Conservation (phyloP, 163 green algal species). For the Prototheca stagnorum region DNA sequence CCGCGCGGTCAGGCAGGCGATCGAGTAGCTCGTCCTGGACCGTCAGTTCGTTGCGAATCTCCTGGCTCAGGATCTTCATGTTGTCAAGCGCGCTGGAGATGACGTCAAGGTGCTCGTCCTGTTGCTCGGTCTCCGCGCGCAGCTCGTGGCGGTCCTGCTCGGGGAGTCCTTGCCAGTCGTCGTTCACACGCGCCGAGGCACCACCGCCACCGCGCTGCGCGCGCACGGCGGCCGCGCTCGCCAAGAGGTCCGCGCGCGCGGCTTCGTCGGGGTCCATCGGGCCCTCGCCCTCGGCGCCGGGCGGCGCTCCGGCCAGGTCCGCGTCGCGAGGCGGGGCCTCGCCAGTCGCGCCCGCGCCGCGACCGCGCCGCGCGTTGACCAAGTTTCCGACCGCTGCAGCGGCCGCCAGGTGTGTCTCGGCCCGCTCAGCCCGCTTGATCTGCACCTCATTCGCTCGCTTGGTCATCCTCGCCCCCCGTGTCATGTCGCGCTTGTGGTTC, state of each 20-base stretch:
- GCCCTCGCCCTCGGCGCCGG: too few relatives aligned
- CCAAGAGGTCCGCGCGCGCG: too few relatives aligned
- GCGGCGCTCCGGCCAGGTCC: too few relatives aligned
- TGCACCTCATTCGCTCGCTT: constrained; percentile 3
- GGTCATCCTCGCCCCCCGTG: neutral
- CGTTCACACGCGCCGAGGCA: neutral
- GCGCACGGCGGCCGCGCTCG: too few relatives aligned
- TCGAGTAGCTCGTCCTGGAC: constrained; percentile 1
- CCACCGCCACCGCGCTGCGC: too few relatives aligned
- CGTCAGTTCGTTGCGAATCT: neutral
- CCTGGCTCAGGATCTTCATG: constrained; percentile 7
- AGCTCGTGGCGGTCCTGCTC: constrained; percentile 11
- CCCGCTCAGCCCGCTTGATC: neutral
- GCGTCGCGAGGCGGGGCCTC: too few relatives aligned
- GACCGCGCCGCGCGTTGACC: neutral
- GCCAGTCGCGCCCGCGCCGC: too few relatives aligned
- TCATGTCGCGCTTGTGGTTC: neutral
- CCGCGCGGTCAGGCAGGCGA: neutral
- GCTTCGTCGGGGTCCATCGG: too few relatives aligned
- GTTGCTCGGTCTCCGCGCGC: constrained; percentile 7
- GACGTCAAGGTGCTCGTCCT: constrained; percentile 7
- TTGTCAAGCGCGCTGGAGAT: constrained; percentile 6
- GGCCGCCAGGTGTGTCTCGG: neutral
- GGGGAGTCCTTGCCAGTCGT: neutral
- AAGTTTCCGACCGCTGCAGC: neutral